A percentile compares a stretch with the other conserved stretches of the same genome.
These are phyloP conservation scores for Garcia nutans DNA, from an alignment of 345 rosid genomes.

Conservation along the genomic window DNA sequence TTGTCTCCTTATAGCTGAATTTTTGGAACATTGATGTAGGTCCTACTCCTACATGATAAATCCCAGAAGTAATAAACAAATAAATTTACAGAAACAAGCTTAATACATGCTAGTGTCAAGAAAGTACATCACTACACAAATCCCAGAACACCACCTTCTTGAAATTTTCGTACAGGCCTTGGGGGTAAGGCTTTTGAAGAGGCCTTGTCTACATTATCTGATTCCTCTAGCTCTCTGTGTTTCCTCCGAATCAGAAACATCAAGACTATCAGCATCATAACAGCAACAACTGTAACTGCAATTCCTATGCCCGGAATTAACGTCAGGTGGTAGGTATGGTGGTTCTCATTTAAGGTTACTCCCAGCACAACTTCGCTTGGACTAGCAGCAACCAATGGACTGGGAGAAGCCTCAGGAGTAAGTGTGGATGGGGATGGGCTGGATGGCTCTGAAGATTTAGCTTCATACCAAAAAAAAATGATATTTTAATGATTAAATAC, in stretches of 20 bases:
- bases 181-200: slow-evolving; percentile 52
- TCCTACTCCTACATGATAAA: slow-evolving; percentile 63
- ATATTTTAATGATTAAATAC: slow-evolving; percentile 3
- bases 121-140: slow-evolving; percentile 10
- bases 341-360: slow-evolving; percentile 38
- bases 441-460: slow-evolving; percentile 42
- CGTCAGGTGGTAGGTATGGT: slow-evolving; percentile 61
- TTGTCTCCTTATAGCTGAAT: slow-evolving; percentile 77
- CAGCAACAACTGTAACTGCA: slow-evolving; percentile 56
- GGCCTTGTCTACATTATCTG: slow-evolving; percentile 43
- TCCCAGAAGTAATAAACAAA: not conserved
- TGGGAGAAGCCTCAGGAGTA: slow-evolving; percentile 55
- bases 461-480: slow-evolving; percentile 15
- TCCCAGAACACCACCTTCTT: slow-evolving; percentile 49
- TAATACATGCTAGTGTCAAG: not conserved
- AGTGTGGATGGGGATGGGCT: slow-evolving; percentile 44
- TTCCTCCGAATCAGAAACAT: slow-evolving; percentile 68
- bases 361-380: slow-evolving; percentile 57
- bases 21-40: slow-evolving; percentile 56
- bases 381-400: slow-evolving; percentile 59
- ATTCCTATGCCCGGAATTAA: slow-evolving; percentile 64
- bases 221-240: slow-evolving; percentile 57
- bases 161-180: slow-evolving; percentile 50
- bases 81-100: not conserved
- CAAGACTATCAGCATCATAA: slow-evolving; percentile 58